Percentiles rank a stretch among this genome's conserved stretches.
Conservation (phyloP, 1,139 yeast species). For the Sugiyamaella pinicola region DNA sequence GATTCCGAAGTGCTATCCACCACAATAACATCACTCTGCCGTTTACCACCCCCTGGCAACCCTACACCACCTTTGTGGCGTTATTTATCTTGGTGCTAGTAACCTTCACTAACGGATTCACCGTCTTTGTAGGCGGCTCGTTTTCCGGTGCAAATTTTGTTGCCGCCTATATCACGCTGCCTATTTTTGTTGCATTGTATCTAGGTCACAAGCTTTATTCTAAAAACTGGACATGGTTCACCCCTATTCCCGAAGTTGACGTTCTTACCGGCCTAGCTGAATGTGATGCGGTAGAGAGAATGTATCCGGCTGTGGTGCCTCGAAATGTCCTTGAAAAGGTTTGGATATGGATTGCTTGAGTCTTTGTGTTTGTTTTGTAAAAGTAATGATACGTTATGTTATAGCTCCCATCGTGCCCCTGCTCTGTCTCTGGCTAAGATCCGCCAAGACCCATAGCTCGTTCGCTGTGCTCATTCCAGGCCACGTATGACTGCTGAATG, state of each 20-base stretch:
- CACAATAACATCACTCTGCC: slow-evolving; percentile 41
- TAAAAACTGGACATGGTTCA: slow-evolving; percentile 49
- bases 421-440: not conserved
- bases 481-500: not conserved
- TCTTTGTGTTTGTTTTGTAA: slow-evolving; percentile 3
- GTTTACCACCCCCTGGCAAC: slow-evolving; percentile 50
- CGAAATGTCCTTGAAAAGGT: slow-evolving; percentile 44
- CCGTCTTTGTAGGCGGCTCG: slow-evolving; percentile 56
- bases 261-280: slow-evolving; percentile 54
- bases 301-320: slow-evolving; percentile 44
- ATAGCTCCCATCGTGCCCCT: not conserved
- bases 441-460: not conserved
- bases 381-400: not conserved
- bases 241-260: slow-evolving; percentile 51
- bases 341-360: slow-evolving; percentile 49
- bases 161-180: slow-evolving; percentile 55
- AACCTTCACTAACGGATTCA: slow-evolving; percentile 71
- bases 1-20: slow-evolving; percentile 57
- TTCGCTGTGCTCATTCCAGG: not conserved
- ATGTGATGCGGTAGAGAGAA: slow-evolving; percentile 49
- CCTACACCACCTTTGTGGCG: slow-evolving; percentile 51
- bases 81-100: slow-evolving; percentile 50
- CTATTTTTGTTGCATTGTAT: slow-evolving; percentile 51
- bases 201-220: slow-evolving; percentile 54
- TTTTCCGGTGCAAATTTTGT: slow-evolving; percentile 57